Conservation (phyloP, 495 filamentous ascomycete species). For the Xanthoparmelia taractica region DNA sequence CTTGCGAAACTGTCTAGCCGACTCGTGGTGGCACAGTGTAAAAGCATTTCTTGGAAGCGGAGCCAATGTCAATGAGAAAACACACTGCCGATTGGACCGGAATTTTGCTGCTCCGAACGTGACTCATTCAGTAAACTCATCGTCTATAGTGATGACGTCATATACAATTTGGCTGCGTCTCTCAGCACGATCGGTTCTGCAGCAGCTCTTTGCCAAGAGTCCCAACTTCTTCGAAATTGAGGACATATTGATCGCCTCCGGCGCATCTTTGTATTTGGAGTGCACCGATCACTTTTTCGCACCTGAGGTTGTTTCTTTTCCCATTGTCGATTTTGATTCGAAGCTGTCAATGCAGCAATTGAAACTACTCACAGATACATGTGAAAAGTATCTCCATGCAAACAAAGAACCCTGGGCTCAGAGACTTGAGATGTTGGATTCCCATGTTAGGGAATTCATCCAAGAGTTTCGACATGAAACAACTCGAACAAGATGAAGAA, state of each 20-base stretch:
- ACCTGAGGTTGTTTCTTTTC: no score
- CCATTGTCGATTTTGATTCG: neutral
- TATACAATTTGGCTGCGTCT: neutral
- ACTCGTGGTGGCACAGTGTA: neutral
- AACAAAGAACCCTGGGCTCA: neutral
- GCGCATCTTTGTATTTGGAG: neutral
- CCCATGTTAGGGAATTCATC: neutral
- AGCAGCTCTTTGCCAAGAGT: neutral
- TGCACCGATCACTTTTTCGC: neutral
- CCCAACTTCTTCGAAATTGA: neutral
- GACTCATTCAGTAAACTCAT: neutral
- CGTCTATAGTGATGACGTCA: neutral
- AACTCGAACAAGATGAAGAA: neutral
- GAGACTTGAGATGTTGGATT: neutral
- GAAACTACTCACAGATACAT: neutral
- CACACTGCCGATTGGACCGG: neutral
- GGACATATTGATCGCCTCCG: neutral
- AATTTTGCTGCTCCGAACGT: no score
- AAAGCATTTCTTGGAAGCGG: neutral
- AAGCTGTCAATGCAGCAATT: neutral
- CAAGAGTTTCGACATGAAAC: neutral
- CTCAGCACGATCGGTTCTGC: neutral
- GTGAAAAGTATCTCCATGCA: neutral
- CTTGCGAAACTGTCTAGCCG: no score
- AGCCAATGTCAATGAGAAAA: neutral